Conservation (phyloP, 345 rosid genomes). For the Pseudoturritis turrita region DNA sequence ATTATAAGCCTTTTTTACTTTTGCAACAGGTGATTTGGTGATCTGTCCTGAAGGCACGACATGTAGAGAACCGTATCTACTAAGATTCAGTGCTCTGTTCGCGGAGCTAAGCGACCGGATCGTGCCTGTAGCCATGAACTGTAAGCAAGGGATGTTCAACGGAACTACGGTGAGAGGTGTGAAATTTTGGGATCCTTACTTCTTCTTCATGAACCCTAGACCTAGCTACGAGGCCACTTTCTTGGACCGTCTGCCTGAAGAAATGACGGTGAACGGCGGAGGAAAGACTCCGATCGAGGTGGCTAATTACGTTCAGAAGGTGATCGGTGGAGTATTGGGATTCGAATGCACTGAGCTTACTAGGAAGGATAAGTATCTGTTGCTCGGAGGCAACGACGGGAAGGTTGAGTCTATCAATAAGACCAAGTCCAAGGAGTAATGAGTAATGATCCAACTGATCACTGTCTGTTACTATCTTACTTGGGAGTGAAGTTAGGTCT, state of each 20-base stretch:
- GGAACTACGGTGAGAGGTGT: slow-evolving; percentile 95
- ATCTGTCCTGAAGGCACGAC: slow-evolving; percentile 98
- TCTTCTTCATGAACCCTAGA: slow-evolving; percentile 93
- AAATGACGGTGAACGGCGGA: slow-evolving; percentile 71
- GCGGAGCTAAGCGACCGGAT: slow-evolving; percentile 95
- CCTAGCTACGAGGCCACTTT: slow-evolving; percentile 80
- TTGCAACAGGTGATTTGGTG: slow-evolving; percentile 72
- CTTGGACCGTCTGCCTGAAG: slow-evolving; percentile 81
- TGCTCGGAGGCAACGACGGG: slow-evolving; percentile 92
- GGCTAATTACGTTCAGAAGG: slow-evolving; percentile 91
- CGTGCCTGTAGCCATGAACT: slow-evolving; percentile 88
- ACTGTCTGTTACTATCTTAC: neutral
- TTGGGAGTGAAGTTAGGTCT: slow-evolving; percentile 18
- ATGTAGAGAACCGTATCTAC: slow-evolving; percentile 72
- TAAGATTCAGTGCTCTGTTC: slow-evolving; percentile 89
- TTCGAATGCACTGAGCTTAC: slow-evolving; percentile 82
- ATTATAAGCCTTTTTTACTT: neutral
- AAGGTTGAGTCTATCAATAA: slow-evolving; percentile 80
- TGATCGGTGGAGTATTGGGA: slow-evolving; percentile 63
- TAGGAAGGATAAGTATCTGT: slow-evolving; percentile 79
- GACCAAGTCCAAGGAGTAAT: slow-evolving; percentile 28
- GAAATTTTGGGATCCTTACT: slow-evolving; percentile 94
- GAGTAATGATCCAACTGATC: neutral
- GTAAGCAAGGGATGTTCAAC: slow-evolving; percentile 80
- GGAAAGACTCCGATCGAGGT: slow-evolving; percentile 89